Evolutionary conservation across 805 yeast genomes (phyloP).

Genomic region (Metschnikowia cubensis): DNA sequence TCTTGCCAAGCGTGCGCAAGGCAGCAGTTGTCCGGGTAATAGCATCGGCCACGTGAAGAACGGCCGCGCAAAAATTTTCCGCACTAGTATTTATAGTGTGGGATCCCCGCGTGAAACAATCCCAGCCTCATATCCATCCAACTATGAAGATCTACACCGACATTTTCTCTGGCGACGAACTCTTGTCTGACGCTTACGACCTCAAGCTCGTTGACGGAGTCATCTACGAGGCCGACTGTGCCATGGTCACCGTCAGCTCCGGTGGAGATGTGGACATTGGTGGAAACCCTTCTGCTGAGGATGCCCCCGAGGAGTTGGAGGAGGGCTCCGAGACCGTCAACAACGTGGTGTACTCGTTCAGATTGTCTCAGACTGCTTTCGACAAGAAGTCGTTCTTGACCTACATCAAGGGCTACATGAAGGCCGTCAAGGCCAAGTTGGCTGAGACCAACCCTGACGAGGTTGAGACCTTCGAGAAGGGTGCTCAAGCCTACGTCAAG

Average conservation of each 20-base stretch:
- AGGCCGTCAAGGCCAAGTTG: slow-evolving; percentile 85
- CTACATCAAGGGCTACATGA: slow-evolving; percentile 99
- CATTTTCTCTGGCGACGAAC: slow-evolving; percentile 91
- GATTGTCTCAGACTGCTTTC: slow-evolving; percentile 91
- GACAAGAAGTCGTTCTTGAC: slow-evolving; percentile 97
- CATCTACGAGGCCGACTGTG: slow-evolving; percentile 95
- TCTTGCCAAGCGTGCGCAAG: not conserved
- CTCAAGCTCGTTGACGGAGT: slow-evolving; percentile 80
- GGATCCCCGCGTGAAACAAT: not conserved
- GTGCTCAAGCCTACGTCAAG: slow-evolving; percentile 94
- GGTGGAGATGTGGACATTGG: slow-evolving; percentile 92
- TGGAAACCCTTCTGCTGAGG: slow-evolving; percentile 99
- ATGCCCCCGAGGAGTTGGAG: slow-evolving; percentile 75
- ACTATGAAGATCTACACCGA: slow-evolving; percentile 52
- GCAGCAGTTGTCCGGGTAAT: slow-evolving; percentile 15
- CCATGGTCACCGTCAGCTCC: slow-evolving; percentile 83
- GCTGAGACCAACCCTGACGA: slow-evolving; percentile 87
- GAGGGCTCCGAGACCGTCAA: slow-evolving; percentile 88
- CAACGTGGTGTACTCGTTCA: slow-evolving; percentile 98
- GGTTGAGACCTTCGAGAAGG: slow-evolving; percentile 90
- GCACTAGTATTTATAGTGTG: slow-evolving; percentile 11
- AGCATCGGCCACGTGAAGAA: slow-evolving; percentile 13
- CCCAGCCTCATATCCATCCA: slow-evolving; percentile 3
- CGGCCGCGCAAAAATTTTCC: slow-evolving; percentile 11
- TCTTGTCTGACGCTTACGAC: slow-evolving; percentile 96